These are phyloP conservation scores for Davidsoniella australis DNA, from an alignment of 2,329 filamentous ascomycete genomes.

Conservation along the genomic window DNA sequence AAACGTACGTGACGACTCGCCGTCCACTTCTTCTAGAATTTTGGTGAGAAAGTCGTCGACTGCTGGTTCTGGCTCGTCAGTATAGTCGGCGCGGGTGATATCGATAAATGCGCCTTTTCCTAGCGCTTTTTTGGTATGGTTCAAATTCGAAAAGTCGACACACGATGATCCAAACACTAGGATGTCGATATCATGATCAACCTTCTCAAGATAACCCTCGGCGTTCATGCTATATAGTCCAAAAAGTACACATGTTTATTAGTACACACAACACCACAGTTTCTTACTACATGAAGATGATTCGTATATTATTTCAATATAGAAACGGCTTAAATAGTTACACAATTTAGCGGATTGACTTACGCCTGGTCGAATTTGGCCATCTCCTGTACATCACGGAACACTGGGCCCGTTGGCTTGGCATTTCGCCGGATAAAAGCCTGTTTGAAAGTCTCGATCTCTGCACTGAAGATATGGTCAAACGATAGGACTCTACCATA, in stretches of 20 bases:
- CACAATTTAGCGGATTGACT: constrained; percentile 17
- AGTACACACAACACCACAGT: background rate
- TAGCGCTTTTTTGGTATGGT: constrained; percentile 29
- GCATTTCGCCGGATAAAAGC: constrained; percentile 47
- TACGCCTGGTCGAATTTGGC: constrained; percentile 27
- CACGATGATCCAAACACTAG: constrained; percentile 60
- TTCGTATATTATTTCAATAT: background rate
- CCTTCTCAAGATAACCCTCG: constrained; percentile 38
- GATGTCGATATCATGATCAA: constrained; percentile 44
- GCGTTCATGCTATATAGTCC: constrained; percentile 38
- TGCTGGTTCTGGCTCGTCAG: background rate
- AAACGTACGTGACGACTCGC: constrained; percentile 52
- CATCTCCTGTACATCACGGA: constrained; percentile 42
- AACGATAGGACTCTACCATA: constrained; percentile 24
- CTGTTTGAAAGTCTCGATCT: constrained; percentile 48
- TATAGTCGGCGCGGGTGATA: constrained; percentile 22
- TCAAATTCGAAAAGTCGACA: constrained; percentile 55
- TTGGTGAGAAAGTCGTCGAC: constrained; percentile 30
- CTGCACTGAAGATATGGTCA: constrained; percentile 42
- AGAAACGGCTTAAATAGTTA: background rate
- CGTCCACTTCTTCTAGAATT: constrained; percentile 33
- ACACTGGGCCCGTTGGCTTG: constrained; percentile 29
- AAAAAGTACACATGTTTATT: background rate
- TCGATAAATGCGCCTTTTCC: constrained; percentile 27
- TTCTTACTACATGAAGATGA: background rate